Evolutionary conservation across 1,284 basidiomycete species (phyloP), one percentile per base, ranked within the genome.

Genomic region (Irpex sp.): DNA sequence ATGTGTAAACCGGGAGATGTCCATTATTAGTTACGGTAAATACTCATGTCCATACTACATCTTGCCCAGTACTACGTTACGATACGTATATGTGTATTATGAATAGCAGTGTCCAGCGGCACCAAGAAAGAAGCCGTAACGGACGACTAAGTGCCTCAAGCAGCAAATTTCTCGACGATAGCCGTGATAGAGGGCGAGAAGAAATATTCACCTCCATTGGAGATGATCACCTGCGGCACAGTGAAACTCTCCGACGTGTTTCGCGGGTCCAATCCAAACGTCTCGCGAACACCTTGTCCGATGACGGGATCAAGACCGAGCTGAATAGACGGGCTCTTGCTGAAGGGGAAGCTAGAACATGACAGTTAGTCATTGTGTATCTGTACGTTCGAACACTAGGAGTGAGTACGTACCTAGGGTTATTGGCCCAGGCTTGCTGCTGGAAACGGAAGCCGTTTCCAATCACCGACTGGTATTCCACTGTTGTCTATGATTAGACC

Each of bases 191-290:
- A 65, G 4, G 67, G 67, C 3, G 66, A 60, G 37, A 67, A 67
- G 63, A 67, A 66, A 51, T 67, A 67, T 47, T 67, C 66, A 5
- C 66, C 66, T 9, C 66, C 66, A 21, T 49, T 63, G 36, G 66
- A 61, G 9, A 63, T 66, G 26, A 67, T 63, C 39, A 67, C 65
- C 56, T 59, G 63, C 9, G 63, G 54, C 9, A 57, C 15, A 13
- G 11, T 58, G 36, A 39, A 43, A 13, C 36, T 46, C 56, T 58
- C 33, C 11, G 56, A 39, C 3, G 9, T 2, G 19, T 58, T 35
- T 13, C 7, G 11, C 3, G 7, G 11, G 56, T 58, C 19, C 19
- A 58, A 35, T 8, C 56, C 56, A 19, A 9, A 15, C 2, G 56
- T 17, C 7, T 15, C n/a, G 11, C 56, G 56, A 39, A 8, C 17